Conservation (phyloP, 805 yeast species). For the Cephaloascus albidus region DNA sequence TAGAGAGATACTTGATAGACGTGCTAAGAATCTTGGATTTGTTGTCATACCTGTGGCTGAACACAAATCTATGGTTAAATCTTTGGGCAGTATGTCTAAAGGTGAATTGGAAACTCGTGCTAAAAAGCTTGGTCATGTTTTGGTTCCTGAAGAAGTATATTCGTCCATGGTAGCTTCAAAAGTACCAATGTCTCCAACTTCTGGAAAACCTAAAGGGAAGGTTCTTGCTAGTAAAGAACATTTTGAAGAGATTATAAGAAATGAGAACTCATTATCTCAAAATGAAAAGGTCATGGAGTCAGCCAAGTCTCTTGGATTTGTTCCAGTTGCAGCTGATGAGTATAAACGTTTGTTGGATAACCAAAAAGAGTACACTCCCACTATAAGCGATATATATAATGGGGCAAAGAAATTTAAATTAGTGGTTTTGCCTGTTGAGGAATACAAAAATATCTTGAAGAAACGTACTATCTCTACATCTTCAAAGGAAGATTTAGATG, state of each 20-base stretch:
- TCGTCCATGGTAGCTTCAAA: neutral
- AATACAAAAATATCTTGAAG: constrained; percentile 24
- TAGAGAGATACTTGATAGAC: constrained; percentile 6
- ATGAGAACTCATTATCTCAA: constrained; percentile 12
- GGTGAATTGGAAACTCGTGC: constrained; percentile 18
- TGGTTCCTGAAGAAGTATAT: constrained; percentile 15
- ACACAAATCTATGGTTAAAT: constrained; percentile 9
- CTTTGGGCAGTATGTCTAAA: constrained; percentile 2
- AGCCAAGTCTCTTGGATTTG: constrained; percentile 20
- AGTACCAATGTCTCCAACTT: neutral
- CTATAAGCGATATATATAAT: constrained; percentile 4
- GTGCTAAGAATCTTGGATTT: constrained; percentile 10
- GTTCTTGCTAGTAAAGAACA: constrained; percentile 21
- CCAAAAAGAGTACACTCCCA: constrained; percentile 1
- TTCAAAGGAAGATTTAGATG: constrained; percentile 1
- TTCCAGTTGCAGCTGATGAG: constrained; percentile 5
- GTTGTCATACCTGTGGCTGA: constrained; percentile 11
- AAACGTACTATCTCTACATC: constrained; percentile 4
- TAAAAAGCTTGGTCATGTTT: constrained; percentile 13
- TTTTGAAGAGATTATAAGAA: constrained; percentile 16
- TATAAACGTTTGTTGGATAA: constrained; percentile 4
- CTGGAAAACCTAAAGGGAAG: constrained; percentile 6
- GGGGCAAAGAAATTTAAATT: constrained; percentile 31
- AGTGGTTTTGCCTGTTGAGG: constrained; percentile 33
- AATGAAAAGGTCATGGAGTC: constrained; percentile 18